Evolutionary conservation across 257 asterid species (phyloP), one percentile per base, ranked within the genome.

Genomic region (Przewalskia tangutica): DNA sequence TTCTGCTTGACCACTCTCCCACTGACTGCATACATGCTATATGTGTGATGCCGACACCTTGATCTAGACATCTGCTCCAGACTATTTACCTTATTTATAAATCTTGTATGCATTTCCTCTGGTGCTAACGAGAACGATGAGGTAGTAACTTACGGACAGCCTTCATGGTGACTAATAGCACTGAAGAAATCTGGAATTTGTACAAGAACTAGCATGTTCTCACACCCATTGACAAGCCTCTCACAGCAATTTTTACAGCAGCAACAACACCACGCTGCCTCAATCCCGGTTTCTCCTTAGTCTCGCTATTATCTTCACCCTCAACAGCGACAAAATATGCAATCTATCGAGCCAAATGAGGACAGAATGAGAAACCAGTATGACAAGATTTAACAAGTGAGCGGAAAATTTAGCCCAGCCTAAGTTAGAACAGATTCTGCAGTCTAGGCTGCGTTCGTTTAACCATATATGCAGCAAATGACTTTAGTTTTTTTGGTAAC

Each of bases 281-380:
- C 86, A 89, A 66, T 32, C 84, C 88, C 5, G 46, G 82, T 2
- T 88, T 80, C 83, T 84, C 93, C 9, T 82, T 81, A 68, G 81
- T 83, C 82, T 77, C 81, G 55, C 87, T 82, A 14, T 42, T 77
- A 50, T 88, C 91, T 0, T 85, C 86, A 59, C 91, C 85, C 84
- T 93, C 97, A 83, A 91, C 90, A 17, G 95, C 97, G 3, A 95
- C 99, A 85, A 91, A 94, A 90, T 92, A 96, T 20, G 98, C 92
- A 54, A 96, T 94, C 99, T 95, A 91, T 71, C 7, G 0, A 46
- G 6, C 79, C 59, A 71, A 71, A 46, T 46, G 59, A 65, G 59
- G 20, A 3, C 10, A 14, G 73, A 64, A 3, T 64, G 5, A 64
- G 5, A 11, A 65, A 34, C 20, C 87, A 84, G 48, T 81, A 55